Evolutionary conservation across 176 grass and related monocot species (phyloP), one percentile per base, ranked within the genome.

Genomic region (Hyparrhenia diplandra): DNA sequence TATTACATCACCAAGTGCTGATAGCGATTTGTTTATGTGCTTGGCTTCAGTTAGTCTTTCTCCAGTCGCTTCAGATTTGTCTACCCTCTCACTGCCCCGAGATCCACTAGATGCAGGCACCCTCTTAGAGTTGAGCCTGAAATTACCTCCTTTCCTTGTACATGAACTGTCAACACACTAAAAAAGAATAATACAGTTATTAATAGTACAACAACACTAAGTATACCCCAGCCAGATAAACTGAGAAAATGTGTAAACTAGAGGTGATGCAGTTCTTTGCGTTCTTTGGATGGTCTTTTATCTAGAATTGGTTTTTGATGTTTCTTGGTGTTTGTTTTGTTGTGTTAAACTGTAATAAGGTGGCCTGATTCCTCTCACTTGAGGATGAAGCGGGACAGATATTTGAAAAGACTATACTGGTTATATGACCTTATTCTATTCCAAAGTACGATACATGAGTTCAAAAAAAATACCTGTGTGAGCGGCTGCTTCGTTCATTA

Each of bases 401-500:
- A 52, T 8, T n/a, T 20, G 35, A 35, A 82, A 37, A 37, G 14
- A 73, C 21, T 74, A 46, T 67, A 46, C 1, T 47, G 24, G 40
- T n/a, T 68, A 71, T 21, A 78, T 34, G 64, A 34, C 13, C 4
- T 23, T 70, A 51, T 59, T 62, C 66, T 36, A 8, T 0, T 2
- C 60, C 5, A 2, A 20, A 68, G 39, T 45, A 7, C 5, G 17
- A 4, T 45, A 14, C 4, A 77, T 55, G 59, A 83, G 67, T 55
- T 71, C 40, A 41, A n/a, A n/a, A 40, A 49, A 5, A 55, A n/a
- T 92, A 97, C 94, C 94, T 93, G 75, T 97, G 94, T 59, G 94
- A 97, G 12, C 94, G 94, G 69, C 94, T 97, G 80, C 94, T 97
- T 76, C 94, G 94, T 81, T 97, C 94, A 69, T 97, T 97, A 71